Base-by-base conservation (phyloP, 78 protist species). In the Parvularia atlantis region DNA sequence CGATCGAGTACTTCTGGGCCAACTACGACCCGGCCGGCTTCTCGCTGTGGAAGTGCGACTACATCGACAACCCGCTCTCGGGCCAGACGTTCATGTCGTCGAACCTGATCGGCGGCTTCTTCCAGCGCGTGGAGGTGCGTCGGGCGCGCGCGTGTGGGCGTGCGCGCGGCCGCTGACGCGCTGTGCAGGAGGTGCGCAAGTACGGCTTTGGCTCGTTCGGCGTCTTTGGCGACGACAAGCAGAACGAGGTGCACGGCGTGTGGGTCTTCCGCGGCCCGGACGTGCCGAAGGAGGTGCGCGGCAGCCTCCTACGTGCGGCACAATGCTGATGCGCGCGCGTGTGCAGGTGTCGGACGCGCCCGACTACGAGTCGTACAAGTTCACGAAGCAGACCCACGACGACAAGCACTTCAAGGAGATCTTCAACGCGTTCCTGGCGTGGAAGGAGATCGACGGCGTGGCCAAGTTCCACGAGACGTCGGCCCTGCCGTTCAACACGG, bases 111-210 rank as follows among this genome's bases (percentile, higher is more conserved):
- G 70, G 78, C 36, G 93, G 93, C 58, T 17, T 72, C 33, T 72
- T 65, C 63, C 76, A 46, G 76, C 85, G 85, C 79, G 4, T 9
- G 4, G 46, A 41, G 46, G 19, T 4, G 19, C 19, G 19, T 41
- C 46, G n/a, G n/a, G n/a, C n/a, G n/a, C n/a, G n/a, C n/a, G n/a
- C n/a, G n/a, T n/a, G n/a, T n/a, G n/a, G n/a, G n/a, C n/a, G n/a
- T n/a, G n/a, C n/a, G n/a, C n/a, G n/a, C n/a, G n/a, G n/a, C n/a
- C n/a, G n/a, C n/a, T n/a, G n/a, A n/a, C n/a, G n/a, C n/a, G n/a
- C n/a, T n/a, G n/a, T 88, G 53, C 89, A 88, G 30, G 31, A 64
- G 41, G 58, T 84, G 43, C 86, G 85, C 82, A 88, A 88, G 84
- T 84, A 73, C 71, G 93, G 75, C 52, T 88, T 88, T 62, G 73